Conservation (phyloP, 495 filamentous ascomycete genomes). For the Parathielavia hyrcaniae region DNA sequence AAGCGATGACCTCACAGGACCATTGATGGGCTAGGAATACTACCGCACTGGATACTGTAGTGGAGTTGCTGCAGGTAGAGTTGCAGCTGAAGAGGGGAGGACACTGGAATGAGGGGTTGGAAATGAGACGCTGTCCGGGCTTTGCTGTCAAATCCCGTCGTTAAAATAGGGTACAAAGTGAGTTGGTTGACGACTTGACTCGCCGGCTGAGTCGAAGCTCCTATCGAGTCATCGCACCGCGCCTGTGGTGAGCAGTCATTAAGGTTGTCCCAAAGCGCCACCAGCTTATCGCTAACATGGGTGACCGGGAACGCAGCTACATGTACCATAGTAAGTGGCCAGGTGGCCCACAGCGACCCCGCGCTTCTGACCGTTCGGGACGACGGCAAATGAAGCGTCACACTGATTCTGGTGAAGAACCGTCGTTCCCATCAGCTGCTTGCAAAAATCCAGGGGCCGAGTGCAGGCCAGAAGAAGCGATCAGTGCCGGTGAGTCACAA, state of each 20-base stretch:
- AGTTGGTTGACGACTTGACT: constrained; percentile 5
- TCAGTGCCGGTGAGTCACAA: no score
- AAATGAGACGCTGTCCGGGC: neutral
- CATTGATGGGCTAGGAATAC: constrained; percentile 14
- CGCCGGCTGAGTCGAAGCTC: constrained; percentile 33
- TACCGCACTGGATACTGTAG: neutral
- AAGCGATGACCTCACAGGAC: constrained; percentile 16
- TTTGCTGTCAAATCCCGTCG: neutral
- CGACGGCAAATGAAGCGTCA: no score
- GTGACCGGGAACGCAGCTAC: no score
- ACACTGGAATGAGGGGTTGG: neutral
- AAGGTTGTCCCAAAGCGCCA: neutral
- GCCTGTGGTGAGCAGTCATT: constrained; percentile 6
- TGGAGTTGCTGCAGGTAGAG: neutral
- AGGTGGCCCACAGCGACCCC: neutral
- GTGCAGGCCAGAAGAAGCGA: no score
- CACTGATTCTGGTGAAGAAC: no score
- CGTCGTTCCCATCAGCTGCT: no score
- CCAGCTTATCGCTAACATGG: constrained; percentile 17
- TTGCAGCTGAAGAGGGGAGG: neutral
- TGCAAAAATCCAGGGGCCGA: no score
- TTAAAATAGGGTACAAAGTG: neutral
- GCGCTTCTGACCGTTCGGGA: neutral
- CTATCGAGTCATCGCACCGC: constrained; percentile 21
- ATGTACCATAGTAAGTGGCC: no score